Conservation (phyloP, 1,284 basidiomycete species). For the Puccinia polysora region DNA sequence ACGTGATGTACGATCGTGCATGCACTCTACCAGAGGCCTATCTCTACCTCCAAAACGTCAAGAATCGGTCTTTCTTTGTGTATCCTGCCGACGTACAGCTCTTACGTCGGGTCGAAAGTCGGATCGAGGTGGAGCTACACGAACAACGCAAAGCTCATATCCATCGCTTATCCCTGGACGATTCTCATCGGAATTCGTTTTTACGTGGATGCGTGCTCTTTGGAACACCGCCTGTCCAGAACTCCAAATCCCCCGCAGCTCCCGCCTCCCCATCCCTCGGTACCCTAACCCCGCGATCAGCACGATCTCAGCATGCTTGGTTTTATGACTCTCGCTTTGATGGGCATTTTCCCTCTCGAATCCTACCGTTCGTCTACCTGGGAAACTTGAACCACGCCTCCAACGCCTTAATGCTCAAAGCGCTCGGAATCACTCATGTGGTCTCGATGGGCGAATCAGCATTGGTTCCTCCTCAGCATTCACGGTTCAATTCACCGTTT, state of each 20-base stretch:
- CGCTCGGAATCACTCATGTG: slow-evolving; percentile 94
- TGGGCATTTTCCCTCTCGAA: slow-evolving; percentile 88
- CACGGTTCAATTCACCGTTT: slow-evolving; percentile 44
- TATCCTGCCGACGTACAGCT: slow-evolving; percentile 75
- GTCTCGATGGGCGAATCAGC: slow-evolving; percentile 94
- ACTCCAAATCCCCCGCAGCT: slow-evolving; percentile 28
- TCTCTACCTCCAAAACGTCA: slow-evolving; percentile 66
- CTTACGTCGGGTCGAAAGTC: slow-evolving; percentile 68
- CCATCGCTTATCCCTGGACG: slow-evolving; percentile 41
- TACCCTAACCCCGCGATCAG: slow-evolving; percentile 62
- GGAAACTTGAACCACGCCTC: slow-evolving; percentile 90
- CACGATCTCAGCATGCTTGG: slow-evolving; percentile 71
- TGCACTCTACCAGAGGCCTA: slow-evolving; percentile 75
- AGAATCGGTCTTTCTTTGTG: slow-evolving; percentile 74
- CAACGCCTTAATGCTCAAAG: slow-evolving; percentile 90
- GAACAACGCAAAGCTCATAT: slow-evolving; percentile 42
- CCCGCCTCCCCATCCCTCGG: slow-evolving; percentile 45
- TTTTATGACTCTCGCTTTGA: slow-evolving; percentile 89
- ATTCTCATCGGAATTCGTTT: slow-evolving; percentile 44
- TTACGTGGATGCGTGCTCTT: slow-evolving; percentile 45
- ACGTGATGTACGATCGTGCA: slow-evolving; percentile 74
- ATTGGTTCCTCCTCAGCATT: slow-evolving; percentile 60
- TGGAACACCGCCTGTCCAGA: neutral
- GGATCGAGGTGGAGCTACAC: slow-evolving; percentile 53
- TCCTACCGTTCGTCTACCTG: slow-evolving; percentile 88